Evolutionary conservation across 148 eudicot species (phyloP).

Genomic region (Talinum fruticosum): DNA sequence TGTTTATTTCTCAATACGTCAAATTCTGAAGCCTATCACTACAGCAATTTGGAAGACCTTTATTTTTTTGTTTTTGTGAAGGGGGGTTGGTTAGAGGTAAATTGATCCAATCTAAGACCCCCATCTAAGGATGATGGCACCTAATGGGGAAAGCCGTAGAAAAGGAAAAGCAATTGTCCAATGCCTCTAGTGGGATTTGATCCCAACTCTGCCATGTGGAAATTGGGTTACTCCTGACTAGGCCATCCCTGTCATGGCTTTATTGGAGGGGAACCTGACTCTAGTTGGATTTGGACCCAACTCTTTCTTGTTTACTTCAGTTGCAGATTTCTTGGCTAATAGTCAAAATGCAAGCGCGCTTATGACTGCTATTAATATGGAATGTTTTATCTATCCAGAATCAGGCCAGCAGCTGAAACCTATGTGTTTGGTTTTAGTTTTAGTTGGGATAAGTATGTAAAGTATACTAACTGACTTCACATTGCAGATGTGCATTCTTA

Average conservation of each 20-base stretch:
- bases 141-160: neutral
- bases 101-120: neutral
- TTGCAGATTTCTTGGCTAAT: neutral
- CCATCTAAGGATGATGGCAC: neutral
- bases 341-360: neutral
- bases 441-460: neutral
- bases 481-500: slow-evolving; percentile 89
- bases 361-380: neutral
- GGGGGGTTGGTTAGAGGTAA: neutral
- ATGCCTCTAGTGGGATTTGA: neutral
- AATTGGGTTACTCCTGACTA: too few relatives aligned
- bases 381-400: neutral
- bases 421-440: neutral
- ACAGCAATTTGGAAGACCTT: neutral
- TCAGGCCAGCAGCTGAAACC: too few relatives aligned
- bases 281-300: neutral
- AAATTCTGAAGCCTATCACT: neutral
- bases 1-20: neutral
- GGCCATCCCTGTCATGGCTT: too few relatives aligned
- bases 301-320: neutral
- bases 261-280: too few relatives aligned
- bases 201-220: neutral
- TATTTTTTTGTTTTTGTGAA: neutral
- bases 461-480: neutral
- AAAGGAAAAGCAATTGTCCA: neutral